Conservation (phyloP, 2,329 filamentous ascomycete species). For the Paracoccidioides brasiliensis region DNA sequence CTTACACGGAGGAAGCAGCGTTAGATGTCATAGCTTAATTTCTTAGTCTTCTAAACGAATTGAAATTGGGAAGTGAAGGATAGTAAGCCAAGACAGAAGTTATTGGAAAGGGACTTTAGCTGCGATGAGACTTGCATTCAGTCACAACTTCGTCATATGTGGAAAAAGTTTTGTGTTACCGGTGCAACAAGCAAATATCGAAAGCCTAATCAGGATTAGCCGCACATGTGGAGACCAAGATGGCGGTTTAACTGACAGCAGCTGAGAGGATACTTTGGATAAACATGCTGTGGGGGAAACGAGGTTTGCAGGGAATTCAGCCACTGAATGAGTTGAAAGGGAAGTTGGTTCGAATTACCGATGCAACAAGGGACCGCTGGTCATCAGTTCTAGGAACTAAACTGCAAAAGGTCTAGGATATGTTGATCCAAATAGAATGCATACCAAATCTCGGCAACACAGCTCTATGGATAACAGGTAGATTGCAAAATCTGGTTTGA, state of each 20-base stretch:
- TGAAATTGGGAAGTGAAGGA: too few relatives aligned
- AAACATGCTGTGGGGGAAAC: too few relatives aligned
- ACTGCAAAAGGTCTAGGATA: neutral
- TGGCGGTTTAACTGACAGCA: neutral
- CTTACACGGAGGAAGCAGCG: too few relatives aligned
- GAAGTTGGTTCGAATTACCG: neutral
- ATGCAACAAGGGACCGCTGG: neutral
- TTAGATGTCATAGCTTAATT: too few relatives aligned
- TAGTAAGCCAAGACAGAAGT: too few relatives aligned
- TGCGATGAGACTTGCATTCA: too few relatives aligned
- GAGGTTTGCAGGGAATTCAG: neutral
- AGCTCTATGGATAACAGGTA: neutral
- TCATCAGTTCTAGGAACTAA: neutral
- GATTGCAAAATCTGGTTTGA: too few relatives aligned
- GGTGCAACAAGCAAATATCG: neutral
- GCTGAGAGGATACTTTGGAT: neutral
- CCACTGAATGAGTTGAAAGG: neutral
- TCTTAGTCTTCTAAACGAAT: too few relatives aligned
- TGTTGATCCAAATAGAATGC: conserved; percentile 1
- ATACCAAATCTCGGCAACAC: neutral
- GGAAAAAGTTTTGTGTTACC: neutral
- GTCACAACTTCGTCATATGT: too few relatives aligned
- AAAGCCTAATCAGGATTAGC: too few relatives aligned
- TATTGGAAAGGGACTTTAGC: too few relatives aligned
- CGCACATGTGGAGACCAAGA: neutral